Evolutionary conservation across 1,284 basidiomycete species (phyloP).

Genomic region (Xerocomus nothofagi): DNA sequence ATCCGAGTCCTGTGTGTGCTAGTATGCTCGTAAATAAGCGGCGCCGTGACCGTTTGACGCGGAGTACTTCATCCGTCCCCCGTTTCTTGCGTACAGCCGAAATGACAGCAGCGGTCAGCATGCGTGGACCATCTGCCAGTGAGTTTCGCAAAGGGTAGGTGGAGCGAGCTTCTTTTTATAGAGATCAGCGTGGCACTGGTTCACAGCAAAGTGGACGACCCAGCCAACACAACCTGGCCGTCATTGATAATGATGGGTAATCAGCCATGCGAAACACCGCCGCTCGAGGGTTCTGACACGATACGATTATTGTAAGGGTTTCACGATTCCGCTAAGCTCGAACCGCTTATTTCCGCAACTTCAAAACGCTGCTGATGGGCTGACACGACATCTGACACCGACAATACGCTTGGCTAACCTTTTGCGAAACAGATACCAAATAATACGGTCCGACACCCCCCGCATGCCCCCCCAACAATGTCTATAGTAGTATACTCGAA

Average conservation of each 20-base stretch:
- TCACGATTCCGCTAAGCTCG: neutral
- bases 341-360: neutral
- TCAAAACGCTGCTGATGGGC: neutral
- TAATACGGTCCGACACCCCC: too few species aligned
- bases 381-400: neutral
- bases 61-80: constrained; percentile 5
- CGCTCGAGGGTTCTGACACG: neutral
- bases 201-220: too few species aligned
- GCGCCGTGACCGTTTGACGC: neutral
- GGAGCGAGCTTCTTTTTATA: neutral
- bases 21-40: neutral
- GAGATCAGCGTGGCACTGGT: neutral
- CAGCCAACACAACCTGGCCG: neutral
- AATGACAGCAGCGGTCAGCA: neutral
- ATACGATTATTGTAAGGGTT: too few species aligned
- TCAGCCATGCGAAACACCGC: neutral
- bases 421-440: neutral
- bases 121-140: too few species aligned
- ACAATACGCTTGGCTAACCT: neutral
- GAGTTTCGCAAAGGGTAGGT: too few species aligned
- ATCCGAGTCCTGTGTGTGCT: neutral
- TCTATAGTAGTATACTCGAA: neutral
- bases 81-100: constrained; percentile 1
- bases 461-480: neutral
- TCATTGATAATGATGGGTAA: too few species aligned